Conservation (phyloP, 768 basidiomycete species). For the Russula earlei region DNA sequence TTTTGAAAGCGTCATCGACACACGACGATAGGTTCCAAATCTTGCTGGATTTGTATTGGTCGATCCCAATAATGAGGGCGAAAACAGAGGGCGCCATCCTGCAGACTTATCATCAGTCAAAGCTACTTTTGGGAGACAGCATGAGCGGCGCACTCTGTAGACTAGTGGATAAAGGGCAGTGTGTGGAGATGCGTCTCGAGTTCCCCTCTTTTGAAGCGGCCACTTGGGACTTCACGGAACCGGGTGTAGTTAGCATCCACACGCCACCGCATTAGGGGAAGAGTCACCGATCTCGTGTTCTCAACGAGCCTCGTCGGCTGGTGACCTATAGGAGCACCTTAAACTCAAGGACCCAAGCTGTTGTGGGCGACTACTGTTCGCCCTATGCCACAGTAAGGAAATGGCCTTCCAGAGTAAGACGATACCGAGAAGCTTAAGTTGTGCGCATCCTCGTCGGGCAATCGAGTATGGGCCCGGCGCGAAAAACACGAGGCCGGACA, state of each 20-base stretch:
- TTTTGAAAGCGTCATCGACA: constrained; percentile 50
- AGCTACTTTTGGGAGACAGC: background rate
- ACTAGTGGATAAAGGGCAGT: background rate
- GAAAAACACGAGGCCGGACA: constrained; percentile 12
- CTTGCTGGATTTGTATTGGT: constrained; percentile 49
- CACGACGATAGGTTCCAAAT: constrained; percentile 63
- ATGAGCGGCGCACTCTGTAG: background rate
- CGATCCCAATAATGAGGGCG: constrained; percentile 60
- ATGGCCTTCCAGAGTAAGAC: background rate
- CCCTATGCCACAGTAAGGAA: constrained; percentile 8
- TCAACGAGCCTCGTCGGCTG: constrained; percentile 5
- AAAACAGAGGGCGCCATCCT: constrained; percentile 43
- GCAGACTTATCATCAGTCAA: background rate
- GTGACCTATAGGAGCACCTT: background rate
- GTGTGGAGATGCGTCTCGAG: background rate
- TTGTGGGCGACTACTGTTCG: background rate
- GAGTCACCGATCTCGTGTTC: constrained; percentile 11
- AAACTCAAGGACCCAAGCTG: background rate
- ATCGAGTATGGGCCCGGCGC: constrained; percentile 6
- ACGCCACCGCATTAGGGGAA: background rate
- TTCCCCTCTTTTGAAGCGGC: constrained; percentile 7
- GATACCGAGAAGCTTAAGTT: background rate
- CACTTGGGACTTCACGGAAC: background rate
- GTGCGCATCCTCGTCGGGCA: background rate
- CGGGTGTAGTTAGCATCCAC: background rate